Conservation (phyloP, 2,329 filamentous ascomycete genomes). For the Trichoderma koningii region DNA sequence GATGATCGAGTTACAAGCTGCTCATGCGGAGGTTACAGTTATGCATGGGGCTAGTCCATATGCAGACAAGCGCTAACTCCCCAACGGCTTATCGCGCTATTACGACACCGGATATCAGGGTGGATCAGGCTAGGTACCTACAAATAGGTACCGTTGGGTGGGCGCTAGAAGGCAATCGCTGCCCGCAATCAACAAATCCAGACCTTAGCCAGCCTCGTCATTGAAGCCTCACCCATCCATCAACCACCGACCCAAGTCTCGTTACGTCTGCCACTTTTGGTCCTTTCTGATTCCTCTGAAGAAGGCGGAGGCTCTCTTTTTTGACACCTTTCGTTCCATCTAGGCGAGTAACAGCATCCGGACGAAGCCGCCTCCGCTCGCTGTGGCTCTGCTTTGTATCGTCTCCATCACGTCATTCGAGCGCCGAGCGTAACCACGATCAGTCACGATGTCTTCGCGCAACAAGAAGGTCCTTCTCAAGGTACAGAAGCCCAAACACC, state of each 20-base stretch:
- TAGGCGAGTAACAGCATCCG: neutral
- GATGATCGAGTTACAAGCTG: neutral
- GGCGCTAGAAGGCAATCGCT: constrained; percentile 13
- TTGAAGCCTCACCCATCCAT: constrained; percentile 20
- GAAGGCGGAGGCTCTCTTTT: neutral
- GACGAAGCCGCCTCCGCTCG: constrained; percentile 19
- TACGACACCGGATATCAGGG: constrained; percentile 34
- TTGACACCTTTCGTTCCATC: neutral
- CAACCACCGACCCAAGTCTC: constrained; percentile 13
- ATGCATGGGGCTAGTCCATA: constrained; percentile 35
- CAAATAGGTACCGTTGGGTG: constrained; percentile 13
- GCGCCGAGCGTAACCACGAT: constrained; percentile 30
- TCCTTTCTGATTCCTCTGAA: neutral
- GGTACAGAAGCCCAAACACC: constrained; percentile 52
- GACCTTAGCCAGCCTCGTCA: constrained; percentile 14
- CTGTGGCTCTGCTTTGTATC: constrained; percentile 30
- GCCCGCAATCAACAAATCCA: constrained; percentile 25
- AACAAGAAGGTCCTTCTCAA: constrained; percentile 94
- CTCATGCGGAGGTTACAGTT: constrained; percentile 28
- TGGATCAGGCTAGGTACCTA: constrained; percentile 4
- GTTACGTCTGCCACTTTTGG: constrained; percentile 20
- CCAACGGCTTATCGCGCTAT: constrained; percentile 35
- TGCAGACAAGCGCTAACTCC: constrained; percentile 30
- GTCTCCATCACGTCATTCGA: constrained; percentile 39
- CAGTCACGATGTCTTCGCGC: constrained; percentile 67